phyloP scores from a whole-genome alignment of 768 basidiomycete genomes.

The Kwoniella europaea region DNA sequence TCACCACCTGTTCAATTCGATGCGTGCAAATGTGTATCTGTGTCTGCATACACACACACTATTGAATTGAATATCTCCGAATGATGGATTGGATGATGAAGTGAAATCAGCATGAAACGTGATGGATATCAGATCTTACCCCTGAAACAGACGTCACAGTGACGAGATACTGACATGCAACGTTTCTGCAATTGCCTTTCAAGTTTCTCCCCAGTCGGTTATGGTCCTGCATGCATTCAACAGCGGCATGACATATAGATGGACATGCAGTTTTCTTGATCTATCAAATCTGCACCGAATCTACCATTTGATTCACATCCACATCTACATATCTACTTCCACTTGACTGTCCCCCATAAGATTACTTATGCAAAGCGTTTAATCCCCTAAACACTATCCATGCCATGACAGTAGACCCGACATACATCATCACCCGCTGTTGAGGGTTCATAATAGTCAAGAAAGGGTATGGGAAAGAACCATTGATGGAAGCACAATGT shows the following conservation, averaged over 20 bases:
- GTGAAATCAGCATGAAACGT: conserved; percentile 1
- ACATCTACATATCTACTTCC: background rate
- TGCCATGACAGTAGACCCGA: conserved; percentile 63
- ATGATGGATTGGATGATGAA: conserved; percentile 11
- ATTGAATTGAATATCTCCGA: background rate
- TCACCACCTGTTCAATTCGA: conserved; percentile 1
- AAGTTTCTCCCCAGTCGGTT: background rate
- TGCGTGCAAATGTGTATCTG: background rate
- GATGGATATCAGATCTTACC: background rate
- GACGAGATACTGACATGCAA: conserved; percentile 4
- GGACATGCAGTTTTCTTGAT: background rate
- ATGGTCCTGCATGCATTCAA: background rate
- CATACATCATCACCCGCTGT: conserved; percentile 68
- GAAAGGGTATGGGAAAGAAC: conserved; percentile 80
- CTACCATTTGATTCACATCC: background rate
- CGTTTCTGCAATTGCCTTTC: background rate
- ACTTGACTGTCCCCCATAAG: background rate
- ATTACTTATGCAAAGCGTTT: conserved; percentile 64
- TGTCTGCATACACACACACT: background rate
- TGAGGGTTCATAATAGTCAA: conserved; percentile 67
- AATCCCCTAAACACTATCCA: conserved; percentile 66
- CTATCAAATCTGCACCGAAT: background rate
- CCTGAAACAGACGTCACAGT: conserved; percentile 1
- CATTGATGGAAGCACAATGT: conserved; percentile 68
- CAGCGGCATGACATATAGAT: background rate